These are phyloP conservation scores for Ogataea ganodermae DNA, from an alignment of 805 yeast species.

Conservation along the genomic window DNA sequence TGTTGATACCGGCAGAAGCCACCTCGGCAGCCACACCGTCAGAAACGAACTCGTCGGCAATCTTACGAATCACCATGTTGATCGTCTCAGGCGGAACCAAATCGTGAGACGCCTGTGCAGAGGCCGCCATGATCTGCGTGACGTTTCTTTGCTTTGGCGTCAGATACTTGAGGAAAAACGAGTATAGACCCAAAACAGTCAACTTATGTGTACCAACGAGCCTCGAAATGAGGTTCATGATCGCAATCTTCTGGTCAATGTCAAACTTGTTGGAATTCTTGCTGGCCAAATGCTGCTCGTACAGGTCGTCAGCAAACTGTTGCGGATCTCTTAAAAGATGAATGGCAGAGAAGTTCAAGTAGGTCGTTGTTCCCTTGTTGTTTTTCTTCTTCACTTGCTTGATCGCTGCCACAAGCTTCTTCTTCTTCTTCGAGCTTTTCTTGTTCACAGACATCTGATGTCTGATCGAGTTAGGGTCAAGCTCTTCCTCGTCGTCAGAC, in stretches of 20 bases:
- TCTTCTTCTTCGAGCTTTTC: constrained; percentile 76
- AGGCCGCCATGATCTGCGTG: constrained; percentile 94
- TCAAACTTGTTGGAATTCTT: constrained; percentile 70
- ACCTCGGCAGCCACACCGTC: constrained; percentile 99
- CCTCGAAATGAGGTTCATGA: constrained; percentile 86
- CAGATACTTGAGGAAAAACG: constrained; percentile 83
- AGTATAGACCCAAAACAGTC: constrained; percentile 84
- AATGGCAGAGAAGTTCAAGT: constrained; percentile 89
- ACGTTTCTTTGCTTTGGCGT: constrained; percentile 95
- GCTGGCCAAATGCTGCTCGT: constrained; percentile 67
- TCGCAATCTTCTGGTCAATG: constrained; percentile 84
- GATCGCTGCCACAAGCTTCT: constrained; percentile 74
- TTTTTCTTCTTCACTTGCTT: constrained; percentile 63
- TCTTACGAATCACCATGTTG: constrained; percentile 76
- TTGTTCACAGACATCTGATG: constrained; percentile 86
- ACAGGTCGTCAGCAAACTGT: constrained; percentile 89
- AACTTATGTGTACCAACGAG: constrained; percentile 93
- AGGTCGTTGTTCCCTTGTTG: constrained; percentile 60
- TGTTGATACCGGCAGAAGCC: constrained; percentile 96
- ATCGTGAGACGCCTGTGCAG: constrained; percentile 96
- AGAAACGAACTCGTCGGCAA: constrained; percentile 96
- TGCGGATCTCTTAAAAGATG: constrained; percentile 96
- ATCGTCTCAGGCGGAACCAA: constrained; percentile 95
- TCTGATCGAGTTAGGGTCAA: constrained; percentile 70
- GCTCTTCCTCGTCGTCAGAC: constrained; percentile 64